Conservation (phyloP, 1,284 basidiomycete genomes). For the Singerocomus rubriflavus region DNA sequence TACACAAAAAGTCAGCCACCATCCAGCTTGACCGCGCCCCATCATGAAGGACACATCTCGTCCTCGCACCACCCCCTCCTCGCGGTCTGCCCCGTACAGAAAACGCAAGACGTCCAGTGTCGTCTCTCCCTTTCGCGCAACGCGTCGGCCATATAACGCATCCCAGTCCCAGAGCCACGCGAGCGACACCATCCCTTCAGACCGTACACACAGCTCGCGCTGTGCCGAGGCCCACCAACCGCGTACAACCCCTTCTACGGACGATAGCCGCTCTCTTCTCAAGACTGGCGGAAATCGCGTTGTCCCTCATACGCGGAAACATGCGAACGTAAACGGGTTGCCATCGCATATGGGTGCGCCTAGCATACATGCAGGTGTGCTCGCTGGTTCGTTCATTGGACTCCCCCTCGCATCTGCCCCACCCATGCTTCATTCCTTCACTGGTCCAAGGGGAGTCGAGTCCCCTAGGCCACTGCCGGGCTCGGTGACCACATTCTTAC, state of each 20-base stretch:
- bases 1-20: slow-evolving; percentile 16
- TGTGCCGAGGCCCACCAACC: slow-evolving; percentile 2
- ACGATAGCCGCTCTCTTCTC: slow-evolving; percentile 1
- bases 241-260: neutral
- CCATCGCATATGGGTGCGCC: slow-evolving; percentile 2
- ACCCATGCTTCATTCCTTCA: neutral
- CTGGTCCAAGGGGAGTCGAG: slow-evolving; percentile 3
- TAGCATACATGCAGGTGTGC: slow-evolving; percentile 9
- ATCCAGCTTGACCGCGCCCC: slow-evolving; percentile 5
- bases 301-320: slow-evolving; percentile 1
- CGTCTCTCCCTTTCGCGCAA: slow-evolving; percentile 8
- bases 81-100: slow-evolving; percentile 21
- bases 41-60: slow-evolving; percentile 28
- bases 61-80: slow-evolving; percentile 15
- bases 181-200: slow-evolving; percentile 1
- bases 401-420: slow-evolving; percentile 16
- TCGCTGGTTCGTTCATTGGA: slow-evolving; percentile 13
- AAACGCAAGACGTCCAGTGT: slow-evolving; percentile 9
- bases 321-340: slow-evolving; percentile 3
- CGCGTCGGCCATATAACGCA: slow-evolving; percentile 16
- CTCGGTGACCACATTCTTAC: slow-evolving; percentile 24
- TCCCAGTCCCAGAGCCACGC: slow-evolving; percentile 2
- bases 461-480: slow-evolving; percentile 10
- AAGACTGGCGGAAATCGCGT: slow-evolving; percentile 10
- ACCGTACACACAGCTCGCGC: slow-evolving; percentile 3